Evolutionary conservation across 768 basidiomycete species (phyloP), one percentile per base, ranked within the genome.

Genomic region (Krasilnikovozyma curviuscula): DNA sequence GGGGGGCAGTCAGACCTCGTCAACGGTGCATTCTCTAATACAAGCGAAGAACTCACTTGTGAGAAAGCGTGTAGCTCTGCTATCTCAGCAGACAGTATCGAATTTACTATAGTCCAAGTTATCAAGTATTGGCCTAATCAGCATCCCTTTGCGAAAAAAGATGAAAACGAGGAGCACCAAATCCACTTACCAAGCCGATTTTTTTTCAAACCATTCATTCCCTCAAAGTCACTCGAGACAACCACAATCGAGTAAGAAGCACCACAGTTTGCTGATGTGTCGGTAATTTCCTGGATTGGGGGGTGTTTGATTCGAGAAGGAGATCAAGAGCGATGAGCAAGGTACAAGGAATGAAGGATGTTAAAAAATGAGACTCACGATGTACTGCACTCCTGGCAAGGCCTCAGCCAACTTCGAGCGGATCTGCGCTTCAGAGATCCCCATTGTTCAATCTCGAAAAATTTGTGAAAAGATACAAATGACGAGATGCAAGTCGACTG

Each of bases 51-150:
- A 32, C 50, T 12, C 7, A 52, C 50, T 32, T 52, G 50, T 7
- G 50, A 52, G 18, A 52, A 52, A n/a, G 50, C 50, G 14, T 52
- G 50, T 3, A 52, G 40, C 32, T 41, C n/a, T 18, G 50, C 50
- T 14, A 52, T 52, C 40, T 52, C 50, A 5, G 46, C 50, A 7
- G 32, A 32, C 7, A 52, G 41, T 7, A 52, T 52, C 12, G 40
- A 34, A 35, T 52, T 52, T 28, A 52, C 50, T 52, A 41, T 13
- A 2, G 27, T 6, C 18, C 9, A 23, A 14, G n/a, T 8, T 39
- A 18, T n/a, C 8, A 39, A 39, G 7, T 27, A 27, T 13, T 7
- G 14, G 7, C 13, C 40, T 10, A 40, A 27, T 40, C 40, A 40
- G 40, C 13, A 7, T 13, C 4, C 7, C 16, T 6, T 10, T 21